Evolutionary conservation across 2,329 filamentous ascomycete genomes (phyloP).

Genomic region (Achaetomium macrosporum): DNA sequence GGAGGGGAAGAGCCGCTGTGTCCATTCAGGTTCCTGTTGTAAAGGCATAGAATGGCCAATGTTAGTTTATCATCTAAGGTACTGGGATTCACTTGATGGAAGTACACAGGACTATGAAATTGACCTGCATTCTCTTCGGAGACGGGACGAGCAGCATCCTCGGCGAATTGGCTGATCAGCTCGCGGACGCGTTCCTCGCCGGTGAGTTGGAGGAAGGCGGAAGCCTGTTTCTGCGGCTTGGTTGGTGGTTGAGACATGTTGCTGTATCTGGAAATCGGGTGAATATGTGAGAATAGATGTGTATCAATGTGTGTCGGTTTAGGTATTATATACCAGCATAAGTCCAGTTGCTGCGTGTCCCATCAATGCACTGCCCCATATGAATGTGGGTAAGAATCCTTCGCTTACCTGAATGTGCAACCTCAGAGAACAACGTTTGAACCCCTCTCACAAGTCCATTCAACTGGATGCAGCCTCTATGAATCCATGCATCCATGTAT

Average conservation of each 20-base stretch:
- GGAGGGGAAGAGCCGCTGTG: constrained; percentile 36
- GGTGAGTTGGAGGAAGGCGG: not conserved
- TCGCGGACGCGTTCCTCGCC: constrained; percentile 18
- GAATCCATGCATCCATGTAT: too few species aligned
- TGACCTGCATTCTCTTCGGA: constrained; percentile 8
- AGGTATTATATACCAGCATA: too few species aligned
- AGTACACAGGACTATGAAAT: not conserved
- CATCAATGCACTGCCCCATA: too few species aligned
- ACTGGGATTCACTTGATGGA: too few species aligned
- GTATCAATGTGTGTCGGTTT: too few species aligned
- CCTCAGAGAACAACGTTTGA: too few species aligned
- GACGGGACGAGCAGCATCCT: constrained; percentile 2
- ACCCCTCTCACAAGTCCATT: too few species aligned
- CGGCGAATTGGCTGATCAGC: constrained; percentile 9
- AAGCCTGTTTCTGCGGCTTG: not conserved
- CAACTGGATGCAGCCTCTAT: too few species aligned
- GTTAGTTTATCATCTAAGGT: not conserved
- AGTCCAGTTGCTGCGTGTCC: too few species aligned
- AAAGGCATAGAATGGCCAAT: not conserved
- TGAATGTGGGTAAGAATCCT: too few species aligned
- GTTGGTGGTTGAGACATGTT: not conserved
- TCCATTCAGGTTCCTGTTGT: constrained; percentile 32
- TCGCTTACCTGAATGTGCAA: too few species aligned
- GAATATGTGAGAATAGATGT: too few species aligned
- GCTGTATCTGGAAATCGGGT: not conserved